phyloP scores from a whole-genome alignment of 257 asterid genomes.

The Leptodermis oblonga region DNA sequence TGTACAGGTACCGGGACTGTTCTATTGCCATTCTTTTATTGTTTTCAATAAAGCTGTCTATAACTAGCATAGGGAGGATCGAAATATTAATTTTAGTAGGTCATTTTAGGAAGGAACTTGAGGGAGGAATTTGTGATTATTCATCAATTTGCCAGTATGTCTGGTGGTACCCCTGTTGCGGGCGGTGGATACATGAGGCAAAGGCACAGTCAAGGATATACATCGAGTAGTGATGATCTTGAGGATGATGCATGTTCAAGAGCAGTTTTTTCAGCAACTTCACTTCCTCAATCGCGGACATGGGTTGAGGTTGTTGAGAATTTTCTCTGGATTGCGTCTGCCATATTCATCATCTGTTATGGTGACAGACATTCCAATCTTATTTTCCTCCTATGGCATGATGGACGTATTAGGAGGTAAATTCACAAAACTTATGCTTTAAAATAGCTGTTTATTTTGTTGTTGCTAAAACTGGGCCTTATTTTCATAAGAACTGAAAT shows the following conservation, averaged over 20 bases:
- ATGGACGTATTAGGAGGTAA: constrained; percentile 48
- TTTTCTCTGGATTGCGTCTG: constrained; percentile 53
- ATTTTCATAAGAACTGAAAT: too few species aligned
- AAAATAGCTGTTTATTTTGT: not conserved
- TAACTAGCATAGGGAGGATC: not conserved
- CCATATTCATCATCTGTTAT: constrained; percentile 43
- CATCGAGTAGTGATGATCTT: constrained; percentile 58
- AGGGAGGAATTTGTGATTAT: constrained; percentile 8
- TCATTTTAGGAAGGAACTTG: constrained; percentile 10
- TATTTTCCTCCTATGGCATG: constrained; percentile 48
- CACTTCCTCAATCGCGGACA: constrained; percentile 32
- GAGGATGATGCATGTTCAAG: constrained; percentile 68
- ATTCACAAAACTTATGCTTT: not conserved
- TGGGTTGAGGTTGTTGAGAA: constrained; percentile 49
- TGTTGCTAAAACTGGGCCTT: not conserved
- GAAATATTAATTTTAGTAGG: constrained; percentile 1
- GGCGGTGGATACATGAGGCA: constrained; percentile 50
- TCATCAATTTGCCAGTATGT: constrained; percentile 29
- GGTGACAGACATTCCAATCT: constrained; percentile 51
- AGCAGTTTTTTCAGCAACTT: constrained; percentile 19
- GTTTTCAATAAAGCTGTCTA: not conserved
- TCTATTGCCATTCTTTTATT: constrained; percentile 13
- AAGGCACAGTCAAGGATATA: constrained; percentile 60
- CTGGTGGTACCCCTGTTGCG: constrained; percentile 55
- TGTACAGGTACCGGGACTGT: constrained; percentile 6